Evolutionary conservation across 192 early-diverging fungal genomes (phyloP).

Genomic region (Phycomyces blakesleeanus): DNA sequence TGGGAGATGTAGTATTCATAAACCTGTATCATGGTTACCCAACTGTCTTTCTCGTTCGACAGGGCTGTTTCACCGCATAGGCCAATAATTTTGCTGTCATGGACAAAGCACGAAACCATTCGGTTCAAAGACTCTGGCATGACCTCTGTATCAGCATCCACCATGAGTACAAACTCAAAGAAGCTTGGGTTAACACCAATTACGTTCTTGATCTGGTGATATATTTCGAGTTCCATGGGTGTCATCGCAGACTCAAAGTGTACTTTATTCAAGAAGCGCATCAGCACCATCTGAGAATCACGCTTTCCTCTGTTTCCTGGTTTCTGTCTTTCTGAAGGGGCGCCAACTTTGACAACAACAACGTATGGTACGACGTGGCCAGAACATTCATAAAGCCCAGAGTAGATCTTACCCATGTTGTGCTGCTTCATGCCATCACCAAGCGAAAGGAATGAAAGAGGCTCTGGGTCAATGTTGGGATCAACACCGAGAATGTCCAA

Average conservation of each 20-base stretch:
- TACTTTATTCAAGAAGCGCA: conserved; percentile 96
- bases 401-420: conserved; percentile 97
- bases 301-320: conserved; percentile 98
- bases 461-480: conserved; percentile 76
- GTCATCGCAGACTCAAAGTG: conserved; percentile 91
- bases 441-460: conserved; percentile 82
- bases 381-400: conserved; percentile 89
- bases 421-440: conserved; percentile 90
- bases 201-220: conserved; percentile 97
- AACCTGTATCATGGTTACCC: conserved; percentile 98
- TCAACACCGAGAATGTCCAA: conserved; percentile 94
- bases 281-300: conserved; percentile 95
- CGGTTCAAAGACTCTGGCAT: conserved; percentile 85
- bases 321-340: conserved; percentile 73
- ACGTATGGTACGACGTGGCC: conserved; percentile 95
- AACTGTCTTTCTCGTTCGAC: conserved; percentile 87
- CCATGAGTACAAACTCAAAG: conserved; percentile 96
- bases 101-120: conserved; percentile 84
- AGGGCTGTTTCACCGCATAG: conserved; percentile 94
- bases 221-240: conserved; percentile 95
- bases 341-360: conserved; percentile 95
- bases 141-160: conserved; percentile 96
- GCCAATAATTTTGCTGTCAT: conserved; percentile 88
- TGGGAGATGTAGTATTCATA: conserved; percentile 98
- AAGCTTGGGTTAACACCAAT: conserved; percentile 93